phyloP scores from a whole-genome alignment of 2,329 filamentous ascomycete species.

The Microsporum audouinii region DNA sequence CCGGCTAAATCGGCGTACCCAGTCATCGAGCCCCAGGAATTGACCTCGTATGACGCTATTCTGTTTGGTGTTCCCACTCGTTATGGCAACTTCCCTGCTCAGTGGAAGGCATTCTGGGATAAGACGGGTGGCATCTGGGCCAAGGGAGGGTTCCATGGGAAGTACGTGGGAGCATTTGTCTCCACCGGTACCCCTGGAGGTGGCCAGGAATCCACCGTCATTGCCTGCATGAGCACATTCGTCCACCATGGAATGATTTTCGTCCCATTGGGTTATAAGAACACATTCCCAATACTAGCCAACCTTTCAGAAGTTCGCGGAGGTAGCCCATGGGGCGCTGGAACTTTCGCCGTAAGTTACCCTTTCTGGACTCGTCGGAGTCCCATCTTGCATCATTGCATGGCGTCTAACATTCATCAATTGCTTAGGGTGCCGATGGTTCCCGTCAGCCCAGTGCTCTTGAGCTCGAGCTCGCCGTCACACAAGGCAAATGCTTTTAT shows the following conservation, averaged over 20 bases:
- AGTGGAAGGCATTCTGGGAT: conserved; percentile 86
- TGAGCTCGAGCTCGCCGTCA: conserved; percentile 68
- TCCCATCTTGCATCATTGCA: neutral
- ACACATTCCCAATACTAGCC: conserved; percentile 56
- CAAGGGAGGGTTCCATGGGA: conserved; percentile 65
- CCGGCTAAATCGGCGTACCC: conserved; percentile 61
- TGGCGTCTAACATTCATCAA: conserved; percentile 9
- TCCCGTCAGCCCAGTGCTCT: conserved; percentile 64
- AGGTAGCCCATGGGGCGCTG: conserved; percentile 84
- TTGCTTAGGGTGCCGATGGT: conserved; percentile 52
- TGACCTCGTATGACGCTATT: conserved; percentile 74
- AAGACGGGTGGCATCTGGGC: conserved; percentile 76
- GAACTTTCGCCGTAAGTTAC: conserved; percentile 61
- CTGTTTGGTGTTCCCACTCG: conserved; percentile 91
- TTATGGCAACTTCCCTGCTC: conserved; percentile 92
- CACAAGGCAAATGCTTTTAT: conserved; percentile 81
- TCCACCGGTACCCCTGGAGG: conserved; percentile 74
- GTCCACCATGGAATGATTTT: conserved; percentile 91
- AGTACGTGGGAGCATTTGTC: conserved; percentile 84
- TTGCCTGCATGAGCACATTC: conserved; percentile 73
- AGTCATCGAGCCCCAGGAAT: conserved; percentile 48
- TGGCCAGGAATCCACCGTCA: conserved; percentile 81
- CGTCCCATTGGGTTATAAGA: conserved; percentile 89
- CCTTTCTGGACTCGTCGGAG: neutral
- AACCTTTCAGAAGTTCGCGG: conserved; percentile 72